Conservation (phyloP, 805 yeast genomes). For the Candida tallmaniae region DNA sequence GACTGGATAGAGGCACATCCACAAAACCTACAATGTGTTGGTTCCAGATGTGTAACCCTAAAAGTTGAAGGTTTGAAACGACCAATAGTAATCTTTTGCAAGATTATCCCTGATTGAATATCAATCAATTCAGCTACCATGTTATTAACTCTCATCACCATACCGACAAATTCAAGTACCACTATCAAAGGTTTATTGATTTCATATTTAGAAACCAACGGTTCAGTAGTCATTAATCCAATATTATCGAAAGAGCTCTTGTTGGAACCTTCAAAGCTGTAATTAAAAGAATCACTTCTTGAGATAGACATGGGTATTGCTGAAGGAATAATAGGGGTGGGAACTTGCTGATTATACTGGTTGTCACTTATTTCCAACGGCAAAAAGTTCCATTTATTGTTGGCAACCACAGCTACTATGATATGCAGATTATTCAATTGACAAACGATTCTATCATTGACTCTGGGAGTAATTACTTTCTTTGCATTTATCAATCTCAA, state of each 20-base stretch:
- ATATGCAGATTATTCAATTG: conserved; percentile 46
- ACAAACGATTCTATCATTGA: conserved; percentile 66
- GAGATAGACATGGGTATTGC: conserved; percentile 10
- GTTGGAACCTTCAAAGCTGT: conserved; percentile 8
- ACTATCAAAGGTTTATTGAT: conserved; percentile 40
- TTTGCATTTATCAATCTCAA: conserved; percentile 44
- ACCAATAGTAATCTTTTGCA: conserved; percentile 59
- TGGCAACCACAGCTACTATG: conserved; percentile 59
- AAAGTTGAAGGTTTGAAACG: conserved; percentile 57
- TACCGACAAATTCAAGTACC: conserved; percentile 67
- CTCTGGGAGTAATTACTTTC: conserved; percentile 63
- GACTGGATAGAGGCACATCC: conserved; percentile 81
- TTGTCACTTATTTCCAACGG: conserved; percentile 45
- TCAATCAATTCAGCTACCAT: conserved; percentile 64
- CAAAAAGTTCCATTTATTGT: conserved; percentile 61
- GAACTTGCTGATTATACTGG: conserved; percentile 32
- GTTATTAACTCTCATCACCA: conserved; percentile 59
- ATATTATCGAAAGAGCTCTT: background rate
- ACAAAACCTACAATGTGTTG: conserved; percentile 86
- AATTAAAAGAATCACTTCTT: conserved; percentile 7
- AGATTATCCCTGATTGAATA: conserved; percentile 69
- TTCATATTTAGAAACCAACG: conserved; percentile 8
- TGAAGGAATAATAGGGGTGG: conserved; percentile 1
- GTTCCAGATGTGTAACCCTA: conserved; percentile 74
- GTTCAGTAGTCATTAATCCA: too few species aligned